A percentile compares a stretch with the other conserved stretches of the same genome.
These are phyloP conservation scores for Rhizopogon sp. DNA, from an alignment of 768 basidiomycete species.

Conservation along the genomic window DNA sequence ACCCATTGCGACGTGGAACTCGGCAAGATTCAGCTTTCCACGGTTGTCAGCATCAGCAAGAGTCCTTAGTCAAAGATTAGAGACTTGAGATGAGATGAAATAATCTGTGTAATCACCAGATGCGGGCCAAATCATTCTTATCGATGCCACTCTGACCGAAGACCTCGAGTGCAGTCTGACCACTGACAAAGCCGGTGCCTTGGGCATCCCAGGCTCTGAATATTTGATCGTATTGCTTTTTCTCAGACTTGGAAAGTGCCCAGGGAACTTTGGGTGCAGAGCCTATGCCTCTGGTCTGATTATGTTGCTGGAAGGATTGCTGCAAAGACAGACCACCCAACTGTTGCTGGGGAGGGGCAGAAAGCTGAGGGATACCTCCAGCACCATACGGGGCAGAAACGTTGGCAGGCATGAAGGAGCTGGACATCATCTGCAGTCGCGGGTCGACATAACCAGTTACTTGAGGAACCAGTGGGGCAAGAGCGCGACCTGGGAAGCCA, in stretches of 20 bases:
- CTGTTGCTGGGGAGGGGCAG: conserved; percentile 49
- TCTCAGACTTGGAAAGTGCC: conserved; percentile 84
- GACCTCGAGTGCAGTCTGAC: conserved; percentile 81
- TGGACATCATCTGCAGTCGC: conserved; percentile 84
- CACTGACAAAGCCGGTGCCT: conserved; percentile 79
- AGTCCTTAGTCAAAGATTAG: conserved; percentile 48
- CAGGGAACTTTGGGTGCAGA: conserved; percentile 72
- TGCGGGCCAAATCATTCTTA: conserved; percentile 85
- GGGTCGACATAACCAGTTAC: conserved; percentile 81
- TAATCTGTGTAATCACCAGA: conserved; percentile 63
- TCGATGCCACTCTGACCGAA: conserved; percentile 91
- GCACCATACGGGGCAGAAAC: conserved; percentile 53
- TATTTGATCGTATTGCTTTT: conserved; percentile 94
- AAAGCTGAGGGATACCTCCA: conserved; percentile 61
- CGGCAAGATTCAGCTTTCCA: conserved; percentile 91
- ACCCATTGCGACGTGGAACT: conserved; percentile 99
- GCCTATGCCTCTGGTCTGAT: conserved; percentile 66
- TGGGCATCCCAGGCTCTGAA: conserved; percentile 94
- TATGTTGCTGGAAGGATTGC: conserved; percentile 86
- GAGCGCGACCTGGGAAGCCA: conserved; percentile 46
- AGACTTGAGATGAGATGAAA: background rate
- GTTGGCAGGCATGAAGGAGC: conserved; percentile 83
- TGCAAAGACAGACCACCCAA: conserved; percentile 55
- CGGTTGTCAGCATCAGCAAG: conserved; percentile 91
- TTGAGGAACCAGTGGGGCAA: conserved; percentile 58